phyloP scores from a whole-genome alignment of 2,329 filamentous ascomycete species.

The Cordyceps cicadae region DNA sequence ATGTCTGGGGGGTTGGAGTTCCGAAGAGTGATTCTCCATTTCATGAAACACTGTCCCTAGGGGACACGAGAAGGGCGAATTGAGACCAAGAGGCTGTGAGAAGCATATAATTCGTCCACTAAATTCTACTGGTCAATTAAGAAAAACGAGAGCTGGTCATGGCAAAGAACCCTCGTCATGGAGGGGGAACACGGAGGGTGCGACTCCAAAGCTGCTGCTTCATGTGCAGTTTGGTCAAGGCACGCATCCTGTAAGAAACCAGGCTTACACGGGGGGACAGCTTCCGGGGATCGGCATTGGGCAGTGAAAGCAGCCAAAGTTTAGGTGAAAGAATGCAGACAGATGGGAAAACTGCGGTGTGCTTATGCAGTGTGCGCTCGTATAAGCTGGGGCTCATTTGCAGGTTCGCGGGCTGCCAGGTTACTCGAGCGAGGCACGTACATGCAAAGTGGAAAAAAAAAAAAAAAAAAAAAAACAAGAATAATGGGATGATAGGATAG shows the following conservation, averaged over 20 bases:
- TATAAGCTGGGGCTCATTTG: background rate
- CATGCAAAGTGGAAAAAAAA: too few relatives aligned
- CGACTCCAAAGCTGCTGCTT: background rate
- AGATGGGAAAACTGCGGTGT: background rate
- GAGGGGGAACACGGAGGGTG: too few relatives aligned
- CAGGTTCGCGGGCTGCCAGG: background rate
- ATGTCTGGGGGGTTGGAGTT: too few relatives aligned
- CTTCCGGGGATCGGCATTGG: background rate
- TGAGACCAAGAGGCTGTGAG: too few relatives aligned
- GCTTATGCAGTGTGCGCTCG: background rate
- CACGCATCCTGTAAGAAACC: background rate
- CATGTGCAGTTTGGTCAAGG: background rate
- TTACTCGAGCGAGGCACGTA: background rate
- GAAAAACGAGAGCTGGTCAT: too few relatives aligned
- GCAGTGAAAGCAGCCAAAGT: background rate
- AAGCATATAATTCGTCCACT: too few relatives aligned
- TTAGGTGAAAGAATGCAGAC: background rate
- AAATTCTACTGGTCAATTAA: too few relatives aligned
- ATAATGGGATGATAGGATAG: too few relatives aligned
- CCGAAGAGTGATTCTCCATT: too few relatives aligned
- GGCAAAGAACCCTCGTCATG: too few relatives aligned
- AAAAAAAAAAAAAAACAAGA: background rate
- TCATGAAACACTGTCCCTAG: too few relatives aligned
- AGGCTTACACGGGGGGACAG: background rate
- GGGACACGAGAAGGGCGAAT: too few relatives aligned